Evolutionary conservation across 441 rosid species (phyloP).

Genomic region (Omphalea diandra): DNA sequence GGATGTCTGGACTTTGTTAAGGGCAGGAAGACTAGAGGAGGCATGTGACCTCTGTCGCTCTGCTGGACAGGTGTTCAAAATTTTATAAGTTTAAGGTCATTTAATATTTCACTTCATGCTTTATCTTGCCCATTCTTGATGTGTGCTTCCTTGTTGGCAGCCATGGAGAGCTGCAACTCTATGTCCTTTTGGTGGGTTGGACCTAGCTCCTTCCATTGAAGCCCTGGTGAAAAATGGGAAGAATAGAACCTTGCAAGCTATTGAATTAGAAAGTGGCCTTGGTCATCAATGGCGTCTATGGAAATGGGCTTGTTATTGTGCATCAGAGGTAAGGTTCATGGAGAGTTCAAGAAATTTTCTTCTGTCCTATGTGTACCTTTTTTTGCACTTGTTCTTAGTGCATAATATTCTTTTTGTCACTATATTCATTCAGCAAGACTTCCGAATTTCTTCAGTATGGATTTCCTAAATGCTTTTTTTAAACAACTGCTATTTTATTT

Average conservation of each 20-base stretch:
- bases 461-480: constrained; percentile 5
- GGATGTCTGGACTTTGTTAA: constrained; percentile 91
- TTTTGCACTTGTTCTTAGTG: constrained; percentile 11
- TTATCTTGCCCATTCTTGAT: constrained; percentile 18
- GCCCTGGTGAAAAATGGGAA: constrained; percentile 81
- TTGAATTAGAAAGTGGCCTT: constrained; percentile 91
- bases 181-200: constrained; percentile 85
- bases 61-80: constrained; percentile 81
- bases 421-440: background rate
- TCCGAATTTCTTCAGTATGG: constrained; percentile 7
- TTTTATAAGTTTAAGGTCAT: constrained; percentile 14
- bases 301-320: constrained; percentile 97
- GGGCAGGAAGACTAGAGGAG: constrained; percentile 94
- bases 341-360: background rate
- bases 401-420: constrained; percentile 1
- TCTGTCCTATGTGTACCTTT: constrained; percentile 1
- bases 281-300: constrained; percentile 86
- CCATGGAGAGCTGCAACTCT: constrained; percentile 99
- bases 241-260: constrained; percentile 78
- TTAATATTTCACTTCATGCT: background rate
- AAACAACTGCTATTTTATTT: background rate
- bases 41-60: constrained; percentile 95
- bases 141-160: constrained; percentile 42
- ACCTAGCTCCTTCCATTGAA: constrained; percentile 81
- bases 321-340: constrained; percentile 70